Conservation (phyloP, 805 yeast genomes). For the Tetrapisispora nanseiensis region DNA sequence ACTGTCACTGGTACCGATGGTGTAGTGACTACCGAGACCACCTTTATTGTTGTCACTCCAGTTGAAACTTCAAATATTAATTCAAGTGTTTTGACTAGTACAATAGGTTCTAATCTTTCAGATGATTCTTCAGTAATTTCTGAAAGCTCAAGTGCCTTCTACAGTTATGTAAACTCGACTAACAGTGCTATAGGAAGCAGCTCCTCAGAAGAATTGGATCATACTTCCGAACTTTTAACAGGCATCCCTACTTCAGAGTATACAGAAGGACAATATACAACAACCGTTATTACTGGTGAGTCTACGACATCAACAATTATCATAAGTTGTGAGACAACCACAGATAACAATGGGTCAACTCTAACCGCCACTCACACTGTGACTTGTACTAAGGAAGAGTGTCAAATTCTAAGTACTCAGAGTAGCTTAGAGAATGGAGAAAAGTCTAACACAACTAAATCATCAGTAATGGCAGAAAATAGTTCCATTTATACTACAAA, state of each 20-base stretch:
- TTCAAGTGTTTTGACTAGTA: not conserved
- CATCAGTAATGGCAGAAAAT: not conserved
- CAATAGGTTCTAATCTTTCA: too few species aligned
- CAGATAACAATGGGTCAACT: not conserved
- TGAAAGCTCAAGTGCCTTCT: not conserved
- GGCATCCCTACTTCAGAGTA: not conserved
- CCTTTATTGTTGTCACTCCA: slow-evolving; percentile 1
- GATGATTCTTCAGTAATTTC: not conserved
- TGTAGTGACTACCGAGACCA: slow-evolving; percentile 1
- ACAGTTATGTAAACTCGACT: not conserved
- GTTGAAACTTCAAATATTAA: not conserved
- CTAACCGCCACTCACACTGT: not conserved
- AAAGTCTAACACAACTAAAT: not conserved
- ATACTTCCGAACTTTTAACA: not conserved
- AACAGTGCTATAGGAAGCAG: not conserved
- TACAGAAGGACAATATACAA: not conserved
- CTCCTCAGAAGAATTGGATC: not conserved
- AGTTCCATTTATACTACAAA: not conserved
- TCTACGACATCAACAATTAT: not conserved
- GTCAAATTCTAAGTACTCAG: not conserved
- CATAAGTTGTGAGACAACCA: not conserved
- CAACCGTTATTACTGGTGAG: not conserved
- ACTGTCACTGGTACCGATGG: slow-evolving; percentile 4
- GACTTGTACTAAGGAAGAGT: not conserved
- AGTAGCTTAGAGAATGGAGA: not conserved